Percentiles rank a stretch among this genome's conserved stretches.
phyloP scores from a whole-genome alignment of 179 eudicot genomes.

The Amaranthus tricolor region DNA sequence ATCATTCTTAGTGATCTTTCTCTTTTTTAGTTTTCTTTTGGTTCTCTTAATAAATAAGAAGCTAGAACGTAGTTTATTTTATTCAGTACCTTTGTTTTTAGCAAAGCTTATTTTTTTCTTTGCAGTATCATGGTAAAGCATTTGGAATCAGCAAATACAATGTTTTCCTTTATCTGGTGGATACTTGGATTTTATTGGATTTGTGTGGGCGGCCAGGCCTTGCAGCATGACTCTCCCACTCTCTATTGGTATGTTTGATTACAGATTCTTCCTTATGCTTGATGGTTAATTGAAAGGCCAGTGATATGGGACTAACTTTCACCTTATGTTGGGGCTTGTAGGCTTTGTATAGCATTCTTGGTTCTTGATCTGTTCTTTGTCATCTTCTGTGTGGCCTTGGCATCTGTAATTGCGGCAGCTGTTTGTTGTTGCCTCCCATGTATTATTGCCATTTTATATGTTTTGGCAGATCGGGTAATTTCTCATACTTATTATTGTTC shows the following conservation, averaged over 20 bases:
- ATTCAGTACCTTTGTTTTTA: neutral
- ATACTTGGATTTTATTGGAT: constrained; percentile 74
- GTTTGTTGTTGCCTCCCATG: constrained; percentile 78
- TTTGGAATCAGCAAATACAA: constrained; percentile 69
- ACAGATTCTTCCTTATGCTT: neutral
- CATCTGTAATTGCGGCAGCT: constrained; percentile 63
- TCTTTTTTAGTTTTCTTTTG: neutral
- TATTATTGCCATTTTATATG: constrained; percentile 57
- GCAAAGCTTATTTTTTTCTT: constrained; percentile 16
- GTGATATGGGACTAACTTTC: constrained; percentile 2
- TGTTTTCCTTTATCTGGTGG: constrained; percentile 81
- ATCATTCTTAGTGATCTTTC: neutral
- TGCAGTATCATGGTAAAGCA: constrained; percentile 50
- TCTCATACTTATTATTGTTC: neutral
- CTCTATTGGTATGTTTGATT: constrained; percentile 58
- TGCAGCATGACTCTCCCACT: constrained; percentile 54
- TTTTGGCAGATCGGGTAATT: constrained; percentile 59
- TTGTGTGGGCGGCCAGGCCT: constrained; percentile 48
- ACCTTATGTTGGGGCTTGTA: constrained; percentile 31
- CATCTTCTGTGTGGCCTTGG: constrained; percentile 64
- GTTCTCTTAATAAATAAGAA: neutral
- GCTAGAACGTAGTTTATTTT: neutral
- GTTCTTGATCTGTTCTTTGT: constrained; percentile 70
- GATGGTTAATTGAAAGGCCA: neutral
- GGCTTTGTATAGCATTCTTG: constrained; percentile 64